Evolutionary conservation across 352 stramenopile species (phyloP), one percentile per base, ranked within the genome.

Genomic region (Globisporangium parvum): DNA sequence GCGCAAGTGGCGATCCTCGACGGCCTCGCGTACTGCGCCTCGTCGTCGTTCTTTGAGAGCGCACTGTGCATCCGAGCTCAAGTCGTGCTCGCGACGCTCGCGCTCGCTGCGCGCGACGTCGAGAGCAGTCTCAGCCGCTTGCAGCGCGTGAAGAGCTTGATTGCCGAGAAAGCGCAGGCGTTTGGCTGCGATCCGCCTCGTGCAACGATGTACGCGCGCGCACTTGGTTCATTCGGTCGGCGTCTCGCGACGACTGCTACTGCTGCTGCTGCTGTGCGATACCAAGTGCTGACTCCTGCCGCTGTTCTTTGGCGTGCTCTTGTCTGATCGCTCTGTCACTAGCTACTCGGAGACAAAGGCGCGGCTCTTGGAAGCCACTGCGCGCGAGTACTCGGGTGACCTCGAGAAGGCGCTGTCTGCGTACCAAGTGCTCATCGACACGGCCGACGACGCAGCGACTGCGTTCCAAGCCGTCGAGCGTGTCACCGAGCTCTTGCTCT

Each of bases 41-140:
- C 78, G 2, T 86, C 80, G 15, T 80, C 80, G 0, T 88, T 91
- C 59, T 74, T 81, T 57, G 80, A 91, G 47, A 75, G 75, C 21
- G 53, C 67, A 26, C 55, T 88, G 21, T 89, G 78, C 26, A 66
- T 91, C 11, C 67, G 75, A 11, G 62, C 65, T 5, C 80, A 91
- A 53, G 51, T 88, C 12, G 73, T 74, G 28, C 53, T 89, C 42
- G 80, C 78, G 14, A 67, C 61, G 6, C 57, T 87, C 12, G 66
- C 75, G 4, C 63, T 89, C 17, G 40, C 42, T 6, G 46, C 52
- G 10, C 73, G 71, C 8, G 80, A 91, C 42, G 73, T 88, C 3
- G 80, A 91, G 57, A 71, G 71, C 42, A 87, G 76, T 49, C 41
- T 88, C 20, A 71, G 65, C 53, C 80, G 78, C 12, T 53, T 91